Evolutionary conservation across 805 yeast genomes (phyloP), one percentile per base, ranked within the genome.

Genomic region (Monosporozyma aquatica): DNA sequence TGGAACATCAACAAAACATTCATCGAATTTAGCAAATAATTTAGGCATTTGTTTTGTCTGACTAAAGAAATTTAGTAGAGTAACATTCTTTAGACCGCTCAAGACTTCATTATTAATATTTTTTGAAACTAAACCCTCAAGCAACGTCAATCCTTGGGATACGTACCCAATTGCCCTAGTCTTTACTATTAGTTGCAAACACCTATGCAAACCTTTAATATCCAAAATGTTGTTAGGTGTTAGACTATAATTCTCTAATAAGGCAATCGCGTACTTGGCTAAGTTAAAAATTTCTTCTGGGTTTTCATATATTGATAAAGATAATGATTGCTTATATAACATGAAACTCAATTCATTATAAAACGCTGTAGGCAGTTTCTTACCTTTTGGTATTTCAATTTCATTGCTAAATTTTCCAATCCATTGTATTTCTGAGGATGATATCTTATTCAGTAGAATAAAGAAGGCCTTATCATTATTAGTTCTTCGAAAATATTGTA

Each of bases 261-360:
- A 38, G 4, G 41, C n/a, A 18, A 57, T 26, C n/a, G 52, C 42
- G 33, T 49, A 54, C 34, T 47, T 52, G 3, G 60, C 47, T 23
- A 59, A 29, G 21, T 48, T 44, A n/a, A 24, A 39, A 26, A 28
- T 44, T 22, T 40, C 38, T 20, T 36, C 30, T 29, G 6, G 24
- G 10, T 17, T 28, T 9, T 28, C 33, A 18, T 23, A 18, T 18
- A 37, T 26, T 14, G 39, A 37, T 14, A 27, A n/a, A 6, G 34
- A 43, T 9, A 47, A 33, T 11, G 56, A 42, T 38, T 47, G 34
- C 15, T 45, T 48, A 38, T 49, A 46, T 11, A 58, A 42, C 62
- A 56, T 56, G 15, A 42, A 47, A 14, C 58, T 47, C 3, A 56
- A 30, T 40, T 55, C 60, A 42, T 54, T 47, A 38, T 49, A 56